Base-by-base conservation (phyloP, 805 yeast genomes). In the Candida nitratophila region DNA sequence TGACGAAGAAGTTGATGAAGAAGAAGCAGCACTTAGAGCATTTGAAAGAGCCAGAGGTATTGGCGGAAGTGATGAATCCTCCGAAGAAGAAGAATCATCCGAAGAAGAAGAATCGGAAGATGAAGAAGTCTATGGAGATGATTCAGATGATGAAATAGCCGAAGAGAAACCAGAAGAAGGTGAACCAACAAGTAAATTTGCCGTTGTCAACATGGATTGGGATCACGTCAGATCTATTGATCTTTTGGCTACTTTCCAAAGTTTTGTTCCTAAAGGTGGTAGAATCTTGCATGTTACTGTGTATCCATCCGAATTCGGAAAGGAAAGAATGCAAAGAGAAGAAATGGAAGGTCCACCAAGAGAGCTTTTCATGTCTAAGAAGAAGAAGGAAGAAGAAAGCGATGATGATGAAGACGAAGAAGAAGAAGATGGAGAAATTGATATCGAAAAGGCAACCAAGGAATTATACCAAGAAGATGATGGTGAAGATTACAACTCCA, bases 171-270 rank as follows among this genome's bases (percentile, higher is more conserved):
- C 93, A n/a, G 89, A 86, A 40, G 83, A 80, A 41, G 95, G 96
- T 39, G 96, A 91, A 2, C 95, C 96, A 27, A 73, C 95, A 1
- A 69, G 68, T 30, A 70, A 86, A 6, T 71, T 93, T 56, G 99
- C 99, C 0, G 96, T 83, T 1, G 98, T 93, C 27, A 93, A 93
- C 57, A 70, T 93, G 76, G 99, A 93, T 60, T 93, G 99, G 99
- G 99, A 93, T 55, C 86, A 93, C 57, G 74, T 93, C n/a, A 76
- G 79, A 39, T 85, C 98, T 0, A 77, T 78, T 4, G 98, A 93
- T 60, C 68, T 91, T 50, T 77, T 86, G 83, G 95, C 95, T 4
- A 83, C 98, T 0, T 88, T 91, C 55, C 68, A 81, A 8, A 79
- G 95, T 44, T 93, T 91, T 65, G 81, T 86, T 20, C 96, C 96